These are phyloP conservation scores for Bauhinia variegata DNA, from an alignment of 306 rosid species.

Conservation along the genomic window DNA sequence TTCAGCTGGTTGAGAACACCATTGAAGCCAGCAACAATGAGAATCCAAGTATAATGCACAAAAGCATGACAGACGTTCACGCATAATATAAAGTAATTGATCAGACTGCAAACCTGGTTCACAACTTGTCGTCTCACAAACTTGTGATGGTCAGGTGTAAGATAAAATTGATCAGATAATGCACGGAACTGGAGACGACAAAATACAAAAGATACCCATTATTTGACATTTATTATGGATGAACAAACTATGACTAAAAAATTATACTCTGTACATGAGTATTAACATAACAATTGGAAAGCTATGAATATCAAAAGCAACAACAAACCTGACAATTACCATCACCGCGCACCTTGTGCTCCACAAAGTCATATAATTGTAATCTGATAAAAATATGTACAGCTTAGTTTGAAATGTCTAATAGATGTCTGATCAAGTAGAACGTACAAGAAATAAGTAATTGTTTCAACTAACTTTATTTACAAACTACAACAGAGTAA, in stretches of 20 bases:
- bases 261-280: slow-evolving; percentile 1
- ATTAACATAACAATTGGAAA: slow-evolving; percentile 18
- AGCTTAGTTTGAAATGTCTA: slow-evolving; percentile 33
- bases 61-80: slow-evolving; percentile 8
- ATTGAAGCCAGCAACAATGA: slow-evolving; percentile 39
- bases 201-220: slow-evolving; percentile 27
- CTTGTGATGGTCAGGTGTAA: slow-evolving; percentile 60
- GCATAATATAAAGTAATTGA: slow-evolving; percentile 16
- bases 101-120: slow-evolving; percentile 61
- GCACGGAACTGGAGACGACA: slow-evolving; percentile 66
- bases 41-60: slow-evolving; percentile 32
- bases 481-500: slow-evolving; percentile 2
- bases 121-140: slow-evolving; percentile 61
- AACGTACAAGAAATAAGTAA: slow-evolving; percentile 24
- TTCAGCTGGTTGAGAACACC: slow-evolving; percentile 56
- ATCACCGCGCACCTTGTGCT: slow-evolving; percentile 73
- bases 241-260: slow-evolving; percentile 19
- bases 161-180: slow-evolving; percentile 73
- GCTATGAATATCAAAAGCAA: slow-evolving; percentile 25
- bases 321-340: slow-evolving; percentile 82
- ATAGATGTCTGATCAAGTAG: slow-evolving; percentile 17
- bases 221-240: slow-evolving; percentile 15
- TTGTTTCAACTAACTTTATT: slow-evolving; percentile 14
- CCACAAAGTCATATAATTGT: slow-evolving; percentile 63
- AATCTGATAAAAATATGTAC: slow-evolving; percentile 51